Evolutionary conservation across 441 rosid genomes (phyloP), one percentile per base, ranked within the genome.

Genomic region (Bruguiera hainesii): DNA sequence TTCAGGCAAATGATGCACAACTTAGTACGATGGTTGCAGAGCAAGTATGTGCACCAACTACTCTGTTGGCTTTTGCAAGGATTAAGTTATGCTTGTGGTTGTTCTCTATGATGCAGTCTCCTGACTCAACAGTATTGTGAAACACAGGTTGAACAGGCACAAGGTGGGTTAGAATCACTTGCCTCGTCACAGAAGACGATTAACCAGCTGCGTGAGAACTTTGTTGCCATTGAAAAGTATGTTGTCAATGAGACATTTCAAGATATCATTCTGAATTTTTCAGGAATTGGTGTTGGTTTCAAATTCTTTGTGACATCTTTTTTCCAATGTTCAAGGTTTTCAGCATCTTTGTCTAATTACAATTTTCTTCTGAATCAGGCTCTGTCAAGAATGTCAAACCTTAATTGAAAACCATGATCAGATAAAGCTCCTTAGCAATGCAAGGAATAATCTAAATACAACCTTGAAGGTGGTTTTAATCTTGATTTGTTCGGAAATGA

Each of bases 21-120:
- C 99, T 95, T 68, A 95, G 99, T 78, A 90, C 99, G 25, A 92
- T 92, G 98, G 98, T 95, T 52, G 96, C 98, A 28, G 99, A 92
- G 84, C 99, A 92, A 94, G 98, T 89, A 60, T 9, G 25, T 59
- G 25, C n/a, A 31, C 56, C 13, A 30, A 23, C 3, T 46, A 25
- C 10, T 21, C 0, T 50, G 35, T 39, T 10, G 51, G 11, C 16
- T 18, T 1, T 7, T 39, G 8, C 3, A 9, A 26, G 9, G 23
- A 20, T 30, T 65, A 15, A 6, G 7, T 57, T 10, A 15, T 61
- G 30, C 53, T 25, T 28, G 31, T 29, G 11, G 63, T 42, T 42
- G 48, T 42, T 11, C 48, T 11, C 48, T 42, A 26, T 23, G n/a
- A 52, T 50, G 15, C 29, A 62, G 13, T 75, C 52, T 50, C 58